Percentiles rank a stretch among this genome's conserved stretches.
phyloP scores from a whole-genome alignment of 2,329 filamentous ascomycete genomes.

The Microdochium trichocladiopsis region DNA sequence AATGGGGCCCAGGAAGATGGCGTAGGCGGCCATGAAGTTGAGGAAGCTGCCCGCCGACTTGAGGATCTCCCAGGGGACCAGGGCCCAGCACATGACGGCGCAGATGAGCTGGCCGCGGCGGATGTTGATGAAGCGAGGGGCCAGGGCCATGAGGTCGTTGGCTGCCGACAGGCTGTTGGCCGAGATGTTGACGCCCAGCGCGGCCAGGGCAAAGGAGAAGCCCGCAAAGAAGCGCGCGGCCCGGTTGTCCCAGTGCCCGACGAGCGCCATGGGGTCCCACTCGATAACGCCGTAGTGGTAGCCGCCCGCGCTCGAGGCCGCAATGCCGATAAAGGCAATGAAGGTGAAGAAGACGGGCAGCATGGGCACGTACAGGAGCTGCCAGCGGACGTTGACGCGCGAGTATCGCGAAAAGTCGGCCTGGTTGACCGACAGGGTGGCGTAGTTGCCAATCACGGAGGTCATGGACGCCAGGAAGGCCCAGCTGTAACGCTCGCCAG shows the following conservation, averaged over 20 bases:
- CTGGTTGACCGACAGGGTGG: conserved; percentile 42
- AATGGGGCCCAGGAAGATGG: conserved; percentile 24
- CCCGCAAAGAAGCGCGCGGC: conserved; percentile 23
- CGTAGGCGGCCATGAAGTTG: conserved; percentile 21
- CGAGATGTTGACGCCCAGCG: conserved; percentile 19
- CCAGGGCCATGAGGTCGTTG: conserved; percentile 20
- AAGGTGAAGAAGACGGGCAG: conserved; percentile 28
- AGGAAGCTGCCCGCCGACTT: conserved; percentile 19
- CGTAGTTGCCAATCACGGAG: conserved; percentile 37
- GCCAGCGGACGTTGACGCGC: conserved; percentile 37
- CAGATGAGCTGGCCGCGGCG: conserved; percentile 21
- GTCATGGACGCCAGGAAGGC: background rate
- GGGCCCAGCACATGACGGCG: conserved; percentile 22
- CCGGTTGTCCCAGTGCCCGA: conserved; percentile 29
- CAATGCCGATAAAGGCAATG: conserved; percentile 24
- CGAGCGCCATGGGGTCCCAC: conserved; percentile 41
- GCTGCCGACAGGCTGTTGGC: conserved; percentile 20
- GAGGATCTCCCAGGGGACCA: conserved; percentile 27
- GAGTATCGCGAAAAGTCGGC: conserved; percentile 27
- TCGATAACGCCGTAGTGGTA: conserved; percentile 35
- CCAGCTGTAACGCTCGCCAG: conserved; percentile 14
- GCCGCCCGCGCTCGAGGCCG: conserved; percentile 36
- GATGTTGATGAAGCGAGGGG: conserved; percentile 22
- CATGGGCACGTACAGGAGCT: conserved; percentile 38
- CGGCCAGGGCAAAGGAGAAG: conserved; percentile 30